phyloP scores from a whole-genome alignment of 2,329 filamentous ascomycete genomes.

The Fusarium floridanum region DNA sequence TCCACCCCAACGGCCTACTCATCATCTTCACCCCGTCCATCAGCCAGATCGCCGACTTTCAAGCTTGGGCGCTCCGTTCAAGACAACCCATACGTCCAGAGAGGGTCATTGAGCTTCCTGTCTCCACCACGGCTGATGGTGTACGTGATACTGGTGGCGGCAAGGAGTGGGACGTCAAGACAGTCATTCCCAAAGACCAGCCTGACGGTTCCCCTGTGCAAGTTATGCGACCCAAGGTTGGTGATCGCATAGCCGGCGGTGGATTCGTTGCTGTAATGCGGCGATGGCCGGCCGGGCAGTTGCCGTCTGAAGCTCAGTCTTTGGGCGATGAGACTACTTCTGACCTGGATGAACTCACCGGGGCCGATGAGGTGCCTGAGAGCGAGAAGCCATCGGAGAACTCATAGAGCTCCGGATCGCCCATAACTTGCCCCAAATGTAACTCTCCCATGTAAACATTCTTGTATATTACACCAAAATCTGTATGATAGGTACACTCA shows the following conservation, averaged over 20 bases:
- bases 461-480: not conserved
- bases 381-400: not conserved
- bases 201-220: slow-evolving; percentile 48
- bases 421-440: not conserved
- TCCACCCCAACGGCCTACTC: slow-evolving; percentile 74
- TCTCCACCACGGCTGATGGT: slow-evolving; percentile 54
- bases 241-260: slow-evolving; percentile 55
- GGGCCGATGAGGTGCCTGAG: not conserved
- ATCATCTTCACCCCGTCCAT: slow-evolving; percentile 82
- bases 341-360: slow-evolving; percentile 9
- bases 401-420: not conserved
- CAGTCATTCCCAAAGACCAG: slow-evolving; percentile 52
- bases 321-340: slow-evolving; percentile 13
- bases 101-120: slow-evolving; percentile 69
- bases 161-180: slow-evolving; percentile 73
- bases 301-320: slow-evolving; percentile 12
- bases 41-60: slow-evolving; percentile 79
- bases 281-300: slow-evolving; percentile 45
- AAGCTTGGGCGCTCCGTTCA: slow-evolving; percentile 61
- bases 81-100: slow-evolving; percentile 68
- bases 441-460: not conserved
- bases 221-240: slow-evolving; percentile 59
- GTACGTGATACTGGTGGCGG: slow-evolving; percentile 64
- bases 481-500: slow-evolving; percentile 9
- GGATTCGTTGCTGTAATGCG: slow-evolving; percentile 57